Evolutionary conservation across 2,329 filamentous ascomycete species (phyloP), one percentile per base, ranked within the genome.

Genomic region (Calcarisporium arbuscula): DNA sequence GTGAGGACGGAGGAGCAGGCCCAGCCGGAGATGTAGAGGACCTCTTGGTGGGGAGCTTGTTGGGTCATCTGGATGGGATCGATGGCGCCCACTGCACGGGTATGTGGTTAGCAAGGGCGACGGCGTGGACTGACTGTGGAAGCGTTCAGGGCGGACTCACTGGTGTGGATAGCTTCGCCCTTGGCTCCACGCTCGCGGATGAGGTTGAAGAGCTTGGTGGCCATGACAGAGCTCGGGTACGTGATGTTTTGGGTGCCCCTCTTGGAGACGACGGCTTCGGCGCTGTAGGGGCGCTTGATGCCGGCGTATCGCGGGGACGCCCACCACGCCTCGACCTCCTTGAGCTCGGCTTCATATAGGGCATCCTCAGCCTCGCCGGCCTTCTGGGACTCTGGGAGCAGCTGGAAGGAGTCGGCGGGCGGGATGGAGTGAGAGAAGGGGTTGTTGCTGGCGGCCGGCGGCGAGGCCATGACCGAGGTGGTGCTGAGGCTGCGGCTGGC

Each of bases 21-120:
- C 92, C 92, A 98, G 42, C 92, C 92, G 1, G 89, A 95, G 43
- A 98, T 72, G 62, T 98, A 98, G 29, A 98, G 74, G 14, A 95
- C 85, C 59, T 98, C 90, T 58, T 96, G 92, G 64, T 96, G 85
- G 6, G 85, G 77, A 12, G 92, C 92, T 67, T 96, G 92, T 61
- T 98, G 92, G 31, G 92, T 95, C 92, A 98, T 96, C 65, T 98
- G 92, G 9, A 96, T 80, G n/a, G 92, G 92, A 56, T 98, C 92
- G 62, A 98, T 94, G 40, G 89, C 92, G 49, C 92, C 92, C 84
- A 98, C 85, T 90, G 42, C 1, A 8, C 17, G 22, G 21, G 16
- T n/a, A 34, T 6, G 6, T 14, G 36, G 44, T 51, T 36, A 50
- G 43, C 21, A 5, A 18, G 17, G n/a, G n/a, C n/a, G n/a, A n/a